Evolutionary conservation across 805 yeast genomes (phyloP).

Genomic region (Lipomyces yamadae): DNA sequence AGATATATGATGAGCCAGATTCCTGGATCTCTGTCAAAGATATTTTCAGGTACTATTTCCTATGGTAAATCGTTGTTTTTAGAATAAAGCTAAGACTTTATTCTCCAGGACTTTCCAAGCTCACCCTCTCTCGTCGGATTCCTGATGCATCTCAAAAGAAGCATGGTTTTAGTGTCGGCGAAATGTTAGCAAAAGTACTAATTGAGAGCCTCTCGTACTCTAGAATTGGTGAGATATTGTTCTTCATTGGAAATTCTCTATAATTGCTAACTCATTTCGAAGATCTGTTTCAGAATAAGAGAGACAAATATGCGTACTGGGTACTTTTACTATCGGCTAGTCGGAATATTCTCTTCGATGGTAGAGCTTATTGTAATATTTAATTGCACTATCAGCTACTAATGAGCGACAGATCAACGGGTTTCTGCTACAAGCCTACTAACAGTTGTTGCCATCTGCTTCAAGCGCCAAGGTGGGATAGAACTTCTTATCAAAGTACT

Average conservation of each 20-base stretch:
- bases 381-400: neutral
- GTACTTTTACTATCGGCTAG: slow-evolving; percentile 30
- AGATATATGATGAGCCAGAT: slow-evolving; percentile 37
- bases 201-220: slow-evolving; percentile 32
- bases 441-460: slow-evolving; percentile 41
- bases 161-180: slow-evolving; percentile 42
- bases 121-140: slow-evolving; percentile 29
- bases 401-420: slow-evolving; percentile 25
- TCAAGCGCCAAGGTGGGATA: slow-evolving; percentile 43
- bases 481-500: slow-evolving; percentile 38
- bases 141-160: slow-evolving; percentile 38
- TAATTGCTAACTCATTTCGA: neutral
- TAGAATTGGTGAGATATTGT: slow-evolving; percentile 24
- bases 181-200: slow-evolving; percentile 38
- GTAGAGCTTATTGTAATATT: slow-evolving; percentile 9
- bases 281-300: slow-evolving; percentile 27
- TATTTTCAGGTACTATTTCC: slow-evolving; percentile 26
- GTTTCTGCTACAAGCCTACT: slow-evolving; percentile 25
- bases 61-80: neutral
- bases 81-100: neutral
- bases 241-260: neutral
- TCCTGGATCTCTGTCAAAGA: slow-evolving; percentile 28
- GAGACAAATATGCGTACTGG: slow-evolving; percentile 34
- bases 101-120: slow-evolving; percentile 31
- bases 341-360: slow-evolving; percentile 30